These are phyloP conservation scores for Calonectria multiphialidica DNA, from an alignment of 2,329 filamentous ascomycete species.

Conservation along the genomic window DNA sequence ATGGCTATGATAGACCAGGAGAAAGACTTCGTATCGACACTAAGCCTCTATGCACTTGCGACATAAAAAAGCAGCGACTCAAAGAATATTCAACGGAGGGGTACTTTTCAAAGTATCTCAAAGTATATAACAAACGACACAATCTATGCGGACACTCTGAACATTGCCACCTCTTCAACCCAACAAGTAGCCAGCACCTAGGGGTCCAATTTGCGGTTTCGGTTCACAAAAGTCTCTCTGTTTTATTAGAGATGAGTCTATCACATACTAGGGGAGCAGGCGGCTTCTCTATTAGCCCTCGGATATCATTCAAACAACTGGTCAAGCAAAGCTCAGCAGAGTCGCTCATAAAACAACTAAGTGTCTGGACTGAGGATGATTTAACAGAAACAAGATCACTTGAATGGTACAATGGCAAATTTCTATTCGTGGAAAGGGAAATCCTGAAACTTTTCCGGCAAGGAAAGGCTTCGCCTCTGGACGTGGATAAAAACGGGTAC, in stretches of 20 bases:
- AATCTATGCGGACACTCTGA: not conserved
- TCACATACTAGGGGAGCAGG: constrained; percentile 2
- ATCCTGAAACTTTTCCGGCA: not conserved
- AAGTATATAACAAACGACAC: not conserved
- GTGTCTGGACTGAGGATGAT: rapidly evolving
- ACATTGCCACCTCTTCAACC: not conserved
- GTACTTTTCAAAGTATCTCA: not conserved
- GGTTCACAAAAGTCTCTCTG: not conserved
- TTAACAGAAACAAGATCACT: no score
- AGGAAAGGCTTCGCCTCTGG: constrained; percentile 1
- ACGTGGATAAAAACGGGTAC: not conserved
- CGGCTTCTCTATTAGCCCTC: not conserved
- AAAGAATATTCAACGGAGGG: not conserved
- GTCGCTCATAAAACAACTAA: not conserved
- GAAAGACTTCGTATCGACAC: no score
- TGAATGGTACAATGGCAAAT: not conserved
- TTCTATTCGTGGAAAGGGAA: not conserved
- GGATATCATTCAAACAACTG: not conserved
- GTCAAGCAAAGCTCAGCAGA: not conserved
- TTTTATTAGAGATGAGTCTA: not conserved
- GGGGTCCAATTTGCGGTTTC: not conserved
- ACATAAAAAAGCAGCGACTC: not conserved
- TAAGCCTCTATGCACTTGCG: not conserved
- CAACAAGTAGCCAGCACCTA: not conserved
- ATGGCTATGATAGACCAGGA: no score